Conservation (phyloP, 2,329 filamentous ascomycete genomes). For the Polytolypa hystricis region DNA sequence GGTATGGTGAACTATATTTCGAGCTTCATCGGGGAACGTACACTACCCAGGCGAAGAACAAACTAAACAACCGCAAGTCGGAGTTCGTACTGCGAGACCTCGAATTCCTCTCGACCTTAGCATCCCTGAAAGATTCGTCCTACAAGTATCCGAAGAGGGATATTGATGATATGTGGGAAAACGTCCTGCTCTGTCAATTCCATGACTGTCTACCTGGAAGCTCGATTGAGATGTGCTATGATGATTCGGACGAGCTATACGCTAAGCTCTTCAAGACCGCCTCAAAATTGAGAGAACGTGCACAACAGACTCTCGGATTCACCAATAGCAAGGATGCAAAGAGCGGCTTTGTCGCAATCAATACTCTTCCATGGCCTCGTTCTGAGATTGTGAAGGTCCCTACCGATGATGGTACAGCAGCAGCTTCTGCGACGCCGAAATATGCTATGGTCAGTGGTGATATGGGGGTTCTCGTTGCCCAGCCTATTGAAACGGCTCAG, state of each 20-base stretch:
- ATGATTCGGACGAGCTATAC: constrained; percentile 88
- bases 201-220: constrained; percentile 94
- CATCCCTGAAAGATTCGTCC: constrained; percentile 55
- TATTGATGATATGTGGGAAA: constrained; percentile 95
- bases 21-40: constrained; percentile 95
- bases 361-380: constrained; percentile 79
- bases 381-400: constrained; percentile 60
- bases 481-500: constrained; percentile 16
- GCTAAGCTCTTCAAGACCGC: constrained; percentile 70
- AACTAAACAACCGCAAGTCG: constrained; percentile 78
- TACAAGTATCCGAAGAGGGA: constrained; percentile 91
- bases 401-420: constrained; percentile 31
- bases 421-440: constrained; percentile 15
- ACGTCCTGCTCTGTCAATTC: constrained; percentile 85
- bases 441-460: constrained; percentile 39
- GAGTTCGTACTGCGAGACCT: constrained; percentile 80
- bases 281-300: constrained; percentile 57
- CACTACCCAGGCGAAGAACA: constrained; percentile 95
- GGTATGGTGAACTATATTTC: constrained; percentile 97
- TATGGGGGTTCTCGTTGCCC: constrained; percentile 32
- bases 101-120: constrained; percentile 77
- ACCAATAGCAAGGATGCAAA: constrained; percentile 32
- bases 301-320: constrained; percentile 57
- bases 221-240: constrained; percentile 95
- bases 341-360: constrained; percentile 53